phyloP scores from a whole-genome alignment of 2,329 filamentous ascomycete genomes.

The Colletotrichum acutatum region DNA sequence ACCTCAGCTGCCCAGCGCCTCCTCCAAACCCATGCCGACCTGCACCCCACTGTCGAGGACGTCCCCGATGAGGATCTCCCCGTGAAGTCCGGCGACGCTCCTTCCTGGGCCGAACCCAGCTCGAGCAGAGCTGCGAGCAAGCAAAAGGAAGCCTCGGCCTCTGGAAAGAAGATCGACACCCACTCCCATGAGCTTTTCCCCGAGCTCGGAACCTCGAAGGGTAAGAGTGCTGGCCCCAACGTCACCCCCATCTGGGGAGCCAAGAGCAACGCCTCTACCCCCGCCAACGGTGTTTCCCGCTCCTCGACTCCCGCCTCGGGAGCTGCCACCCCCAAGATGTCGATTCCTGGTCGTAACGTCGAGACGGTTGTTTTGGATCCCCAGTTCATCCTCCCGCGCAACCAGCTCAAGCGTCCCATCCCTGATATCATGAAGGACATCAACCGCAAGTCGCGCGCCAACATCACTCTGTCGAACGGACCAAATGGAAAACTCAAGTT shows the following conservation, averaged over 20 bases:
- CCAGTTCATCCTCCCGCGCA: slow-evolving; percentile 79
- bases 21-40: slow-evolving; percentile 70
- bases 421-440: slow-evolving; percentile 89
- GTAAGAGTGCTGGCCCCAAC: slow-evolving; percentile 70
- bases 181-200: slow-evolving; percentile 93
- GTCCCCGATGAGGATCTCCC: slow-evolving; percentile 81
- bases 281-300: slow-evolving; percentile 66
- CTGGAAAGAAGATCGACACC: slow-evolving; percentile 73
- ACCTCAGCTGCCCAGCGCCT: slow-evolving; percentile 71
- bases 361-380: slow-evolving; percentile 81
- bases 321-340: slow-evolving; percentile 66
- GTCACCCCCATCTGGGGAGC: slow-evolving; percentile 82
- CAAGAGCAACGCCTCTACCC: slow-evolving; percentile 69
- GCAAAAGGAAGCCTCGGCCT: slow-evolving; percentile 66
- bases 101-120: slow-evolving; percentile 59
- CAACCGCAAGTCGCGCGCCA: slow-evolving; percentile 90
- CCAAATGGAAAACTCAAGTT: slow-evolving; percentile 81
- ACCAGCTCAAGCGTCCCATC: slow-evolving; percentile 85
- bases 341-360: slow-evolving; percentile 84
- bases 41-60: slow-evolving; percentile 81
- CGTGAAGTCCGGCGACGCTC: slow-evolving; percentile 60
- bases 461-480: slow-evolving; percentile 80
- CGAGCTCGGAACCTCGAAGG: slow-evolving; percentile 78
- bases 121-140: slow-evolving; percentile 76
- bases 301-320: slow-evolving; percentile 73